Conservation (phyloP, 345 rosid species). For the Dipteronia sinensis region DNA sequence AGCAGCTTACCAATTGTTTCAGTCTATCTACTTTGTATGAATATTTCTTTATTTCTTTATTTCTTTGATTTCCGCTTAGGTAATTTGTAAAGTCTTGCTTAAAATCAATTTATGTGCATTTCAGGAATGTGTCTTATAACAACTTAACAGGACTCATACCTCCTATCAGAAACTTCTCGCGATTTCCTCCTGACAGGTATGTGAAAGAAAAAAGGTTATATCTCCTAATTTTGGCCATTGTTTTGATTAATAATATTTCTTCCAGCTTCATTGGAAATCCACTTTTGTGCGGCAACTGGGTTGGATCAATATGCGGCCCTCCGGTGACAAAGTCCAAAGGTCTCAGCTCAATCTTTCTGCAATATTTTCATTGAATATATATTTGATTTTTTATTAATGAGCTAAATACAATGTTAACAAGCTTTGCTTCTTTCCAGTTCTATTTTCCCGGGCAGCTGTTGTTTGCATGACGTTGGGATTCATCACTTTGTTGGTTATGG, state of each 20-base stretch:
- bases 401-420: not conserved
- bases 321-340: slow-evolving; percentile 56
- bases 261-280: slow-evolving; percentile 80
- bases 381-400: not conserved
- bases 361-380: not conserved
- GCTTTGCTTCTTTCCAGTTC: slow-evolving; percentile 25
- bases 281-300: slow-evolving; percentile 79
- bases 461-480: slow-evolving; percentile 67
- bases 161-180: slow-evolving; percentile 57
- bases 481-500: slow-evolving; percentile 48
- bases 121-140: slow-evolving; percentile 87
- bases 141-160: slow-evolving; percentile 81
- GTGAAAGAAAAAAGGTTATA: not conserved
- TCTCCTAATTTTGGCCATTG: not conserved
- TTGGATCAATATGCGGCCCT: slow-evolving; percentile 73
- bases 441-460: slow-evolving; percentile 61
- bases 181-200: slow-evolving; percentile 73
- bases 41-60: slow-evolving; percentile 2
- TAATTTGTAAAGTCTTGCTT: not conserved
- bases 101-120: not conserved
- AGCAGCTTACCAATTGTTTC: slow-evolving; percentile 78
- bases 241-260: not conserved
- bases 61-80: not conserved
- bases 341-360: slow-evolving; percentile 18
- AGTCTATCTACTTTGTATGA: slow-evolving; percentile 67